phyloP scores from a whole-genome alignment of 345 rosid species.

The Eucalyptus regnans region DNA sequence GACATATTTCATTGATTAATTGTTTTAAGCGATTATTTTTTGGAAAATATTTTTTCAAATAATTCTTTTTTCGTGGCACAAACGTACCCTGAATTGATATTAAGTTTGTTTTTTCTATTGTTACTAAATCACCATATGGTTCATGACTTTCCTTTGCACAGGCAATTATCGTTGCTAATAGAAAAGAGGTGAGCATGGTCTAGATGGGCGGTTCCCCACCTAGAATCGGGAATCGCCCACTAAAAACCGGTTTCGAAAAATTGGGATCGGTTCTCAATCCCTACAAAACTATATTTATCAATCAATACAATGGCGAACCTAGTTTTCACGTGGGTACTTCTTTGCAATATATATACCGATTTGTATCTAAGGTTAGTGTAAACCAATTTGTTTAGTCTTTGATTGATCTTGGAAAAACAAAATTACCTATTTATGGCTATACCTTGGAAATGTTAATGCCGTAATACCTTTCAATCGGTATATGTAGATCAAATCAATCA shows the following conservation, averaged over 20 bases:
- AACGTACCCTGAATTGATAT: not conserved
- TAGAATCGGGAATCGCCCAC: not conserved
- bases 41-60: not conserved
- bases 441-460: not conserved
- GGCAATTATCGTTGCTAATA: no score
- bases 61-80: not conserved
- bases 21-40: not conserved
- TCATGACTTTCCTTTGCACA: not conserved
- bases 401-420: no score
- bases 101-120: not conserved
- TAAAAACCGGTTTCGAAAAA: no score
- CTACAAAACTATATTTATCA: not conserved
- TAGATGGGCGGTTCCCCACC: fast-evolving
- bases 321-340: not conserved
- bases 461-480: not conserved
- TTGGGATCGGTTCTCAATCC: not conserved
- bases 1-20: not conserved
- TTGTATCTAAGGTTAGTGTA: no score
- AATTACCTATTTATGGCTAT: no score
- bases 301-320: not conserved
- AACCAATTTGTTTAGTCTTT: no score
- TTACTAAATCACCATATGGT: not conserved
- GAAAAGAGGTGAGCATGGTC: not conserved
- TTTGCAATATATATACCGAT: no score
- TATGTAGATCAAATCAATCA: not conserved